Evolutionary conservation across 441 rosid genomes (phyloP).

Genomic region (Lepidium campestre): DNA sequence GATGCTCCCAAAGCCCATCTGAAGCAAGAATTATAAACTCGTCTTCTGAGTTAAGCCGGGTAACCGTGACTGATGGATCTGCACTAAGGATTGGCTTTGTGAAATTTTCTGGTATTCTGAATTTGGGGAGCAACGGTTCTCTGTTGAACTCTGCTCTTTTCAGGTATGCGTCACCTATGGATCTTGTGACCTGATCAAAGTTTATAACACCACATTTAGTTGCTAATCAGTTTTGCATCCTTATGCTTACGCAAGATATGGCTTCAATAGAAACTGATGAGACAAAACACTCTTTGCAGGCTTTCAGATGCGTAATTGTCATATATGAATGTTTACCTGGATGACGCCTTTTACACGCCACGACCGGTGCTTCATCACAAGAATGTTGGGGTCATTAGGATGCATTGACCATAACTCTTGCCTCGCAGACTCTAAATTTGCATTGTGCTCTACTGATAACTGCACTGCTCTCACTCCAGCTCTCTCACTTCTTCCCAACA

Average conservation of each 20-base stretch:
- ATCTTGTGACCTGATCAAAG: conserved; percentile 45
- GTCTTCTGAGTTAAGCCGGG: conserved; percentile 39
- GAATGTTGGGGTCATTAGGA: conserved; percentile 49
- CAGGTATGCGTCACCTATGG: conserved; percentile 63
- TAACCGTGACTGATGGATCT: conserved; percentile 46
- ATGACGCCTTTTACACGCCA: conserved; percentile 68
- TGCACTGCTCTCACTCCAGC: conserved; percentile 38
- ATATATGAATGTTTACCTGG: conserved; percentile 37
- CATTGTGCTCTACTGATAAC: conserved; percentile 57
- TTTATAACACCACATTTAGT: neutral
- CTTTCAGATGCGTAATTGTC: neutral
- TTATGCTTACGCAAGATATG: neutral
- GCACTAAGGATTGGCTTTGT: conserved; percentile 44
- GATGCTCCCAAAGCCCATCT: conserved; percentile 71
- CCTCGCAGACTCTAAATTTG: conserved; percentile 39
- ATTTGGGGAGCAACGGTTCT: conserved; percentile 48
- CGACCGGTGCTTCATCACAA: conserved; percentile 40
- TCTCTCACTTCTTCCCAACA: conserved; percentile 44
- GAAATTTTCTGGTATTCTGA: conserved; percentile 39
- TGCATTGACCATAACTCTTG: conserved; percentile 46
- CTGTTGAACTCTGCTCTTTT: conserved; percentile 57
- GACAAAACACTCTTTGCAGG: neutral
- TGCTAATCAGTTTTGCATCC: neutral
- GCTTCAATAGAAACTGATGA: neutral
- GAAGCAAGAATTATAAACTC: conserved; percentile 58